phyloP scores from a whole-genome alignment of 140 eudicot species.

The Stevia rebaudiana region DNA sequence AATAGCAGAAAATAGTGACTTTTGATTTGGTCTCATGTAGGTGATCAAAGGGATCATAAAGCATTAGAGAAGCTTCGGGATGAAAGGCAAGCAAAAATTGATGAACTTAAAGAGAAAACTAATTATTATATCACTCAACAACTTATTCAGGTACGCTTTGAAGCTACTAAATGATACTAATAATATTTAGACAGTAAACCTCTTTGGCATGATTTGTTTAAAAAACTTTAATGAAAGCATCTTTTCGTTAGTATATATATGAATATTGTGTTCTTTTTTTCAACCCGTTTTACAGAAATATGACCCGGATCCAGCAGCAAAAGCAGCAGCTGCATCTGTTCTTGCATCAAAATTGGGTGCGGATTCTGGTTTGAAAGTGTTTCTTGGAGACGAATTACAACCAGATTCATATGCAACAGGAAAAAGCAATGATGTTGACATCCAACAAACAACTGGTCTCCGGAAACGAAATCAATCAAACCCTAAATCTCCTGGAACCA shows the following conservation, averaged over 20 bases:
- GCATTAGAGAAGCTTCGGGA: conserved; percentile 71
- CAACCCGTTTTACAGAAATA: conserved; percentile 57
- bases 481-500: conserved; percentile 37
- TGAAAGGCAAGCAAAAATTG: conserved; percentile 84
- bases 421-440: conserved; percentile 61
- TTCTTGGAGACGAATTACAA: conserved; percentile 55
- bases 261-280: neutral
- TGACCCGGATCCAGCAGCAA: conserved; percentile 93
- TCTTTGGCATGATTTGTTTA: neutral
- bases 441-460: conserved; percentile 62
- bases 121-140: conserved; percentile 92
- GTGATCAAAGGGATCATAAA: conserved; percentile 76
- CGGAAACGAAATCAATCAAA: conserved; percentile 63
- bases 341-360: conserved; percentile 87
- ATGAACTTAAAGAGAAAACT: conserved; percentile 87
- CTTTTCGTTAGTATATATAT: neutral
- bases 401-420: conserved; percentile 33
- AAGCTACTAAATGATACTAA: neutral
- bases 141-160: conserved; percentile 76
- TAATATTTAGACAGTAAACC: neutral
- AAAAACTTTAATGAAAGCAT: neutral
- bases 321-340: conserved; percentile 91
- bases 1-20: neutral
- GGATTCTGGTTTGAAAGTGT: conserved; percentile 78
- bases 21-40: conserved; percentile 35